Conservation (phyloP, 225 moss, liverwort and hornwort genomes). For the Lunularia cruciata region DNA sequence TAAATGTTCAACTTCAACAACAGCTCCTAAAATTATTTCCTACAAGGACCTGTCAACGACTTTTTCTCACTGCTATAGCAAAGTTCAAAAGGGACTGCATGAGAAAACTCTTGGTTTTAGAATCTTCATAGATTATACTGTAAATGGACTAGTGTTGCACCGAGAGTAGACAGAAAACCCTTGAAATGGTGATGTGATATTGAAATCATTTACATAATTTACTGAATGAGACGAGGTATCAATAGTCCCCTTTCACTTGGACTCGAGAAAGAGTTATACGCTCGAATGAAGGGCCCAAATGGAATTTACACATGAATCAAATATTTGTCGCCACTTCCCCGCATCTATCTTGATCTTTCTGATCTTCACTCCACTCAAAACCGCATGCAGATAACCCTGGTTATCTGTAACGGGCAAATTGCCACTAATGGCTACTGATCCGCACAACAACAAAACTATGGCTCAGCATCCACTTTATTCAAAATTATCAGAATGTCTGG, state of each 20-base stretch:
- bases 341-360: background rate
- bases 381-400: background rate
- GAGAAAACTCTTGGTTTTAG: no score
- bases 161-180: no score
- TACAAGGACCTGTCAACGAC: no score
- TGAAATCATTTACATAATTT: constrained; percentile 6
- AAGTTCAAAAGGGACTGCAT: no score
- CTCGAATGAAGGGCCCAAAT: constrained; percentile 9
- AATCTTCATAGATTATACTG: no score
- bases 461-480: constrained; percentile 4
- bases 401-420: background rate
- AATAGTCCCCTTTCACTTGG: constrained; percentile 1
- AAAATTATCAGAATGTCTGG: constrained; percentile 6
- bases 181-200: no score
- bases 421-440: constrained; percentile 6
- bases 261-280: background rate
- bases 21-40: no score
- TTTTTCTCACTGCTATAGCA: no score
- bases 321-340: constrained; percentile 1
- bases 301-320: constrained; percentile 13
- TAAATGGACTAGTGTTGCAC: no score
- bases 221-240: background rate
- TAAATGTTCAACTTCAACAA: no score
- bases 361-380: constrained; percentile 19
- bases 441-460: constrained; percentile 21